Conservation (phyloP, 2,329 filamentous ascomycete species). For the Penicillium sp. region DNA sequence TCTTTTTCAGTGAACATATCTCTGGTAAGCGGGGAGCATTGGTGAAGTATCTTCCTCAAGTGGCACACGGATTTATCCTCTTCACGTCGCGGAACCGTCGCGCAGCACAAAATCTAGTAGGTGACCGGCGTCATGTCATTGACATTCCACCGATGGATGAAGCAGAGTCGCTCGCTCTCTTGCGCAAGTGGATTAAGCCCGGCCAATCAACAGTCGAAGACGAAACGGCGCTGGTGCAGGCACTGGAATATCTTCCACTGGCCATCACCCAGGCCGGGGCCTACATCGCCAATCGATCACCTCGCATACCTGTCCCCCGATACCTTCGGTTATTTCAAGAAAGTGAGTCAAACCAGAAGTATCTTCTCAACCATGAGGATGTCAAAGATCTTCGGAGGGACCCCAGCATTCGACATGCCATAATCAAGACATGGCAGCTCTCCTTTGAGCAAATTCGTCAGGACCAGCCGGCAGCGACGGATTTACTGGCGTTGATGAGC, state of each 20-base stretch:
- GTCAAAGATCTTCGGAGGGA: conserved; percentile 20
- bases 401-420: conserved; percentile 20
- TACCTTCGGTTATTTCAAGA: conserved; percentile 26
- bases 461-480: conserved; percentile 20
- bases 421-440: conserved; percentile 30
- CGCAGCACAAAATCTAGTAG: conserved; percentile 11
- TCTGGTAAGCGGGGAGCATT: neutral
- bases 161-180: conserved; percentile 23
- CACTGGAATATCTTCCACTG: conserved; percentile 27
- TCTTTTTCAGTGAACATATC: conserved; percentile 9
- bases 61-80: conserved; percentile 15
- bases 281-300: conserved; percentile 23
- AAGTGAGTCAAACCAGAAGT: conserved; percentile 24
- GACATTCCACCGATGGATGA: conserved; percentile 22
- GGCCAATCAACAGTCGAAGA: neutral
- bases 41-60: conserved; percentile 19
- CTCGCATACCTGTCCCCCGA: neutral
- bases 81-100: conserved; percentile 15
- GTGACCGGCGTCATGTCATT: conserved; percentile 14
- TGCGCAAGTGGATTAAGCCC: conserved; percentile 25
- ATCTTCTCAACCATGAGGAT: conserved; percentile 27
- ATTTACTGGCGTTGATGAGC: conserved; percentile 26
- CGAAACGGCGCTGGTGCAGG: conserved; percentile 13
- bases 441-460: conserved; percentile 29
- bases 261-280: conserved; percentile 28